These are phyloP conservation scores for Rubus parviflorus DNA, from an alignment of 306 rosid genomes.

Conservation along the genomic window DNA sequence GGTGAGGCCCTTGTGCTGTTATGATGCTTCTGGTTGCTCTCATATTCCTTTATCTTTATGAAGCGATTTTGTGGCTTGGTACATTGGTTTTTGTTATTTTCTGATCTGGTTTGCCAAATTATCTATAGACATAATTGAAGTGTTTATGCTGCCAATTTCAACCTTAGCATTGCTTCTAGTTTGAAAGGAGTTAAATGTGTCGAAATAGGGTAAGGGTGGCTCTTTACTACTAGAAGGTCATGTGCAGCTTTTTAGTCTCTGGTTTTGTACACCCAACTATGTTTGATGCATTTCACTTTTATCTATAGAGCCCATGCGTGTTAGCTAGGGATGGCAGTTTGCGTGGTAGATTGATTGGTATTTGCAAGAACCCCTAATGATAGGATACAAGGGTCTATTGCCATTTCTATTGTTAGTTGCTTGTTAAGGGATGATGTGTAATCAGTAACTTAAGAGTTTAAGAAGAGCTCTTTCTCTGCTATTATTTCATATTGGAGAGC, in stretches of 20 bases:
- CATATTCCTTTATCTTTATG: constrained; percentile 11
- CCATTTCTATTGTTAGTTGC: background rate
- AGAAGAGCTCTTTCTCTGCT: background rate
- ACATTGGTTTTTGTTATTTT: background rate
- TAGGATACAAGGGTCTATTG: background rate
- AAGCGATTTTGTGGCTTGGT: constrained; percentile 4
- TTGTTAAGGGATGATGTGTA: background rate
- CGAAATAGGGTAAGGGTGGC: background rate
- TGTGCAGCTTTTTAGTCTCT: background rate
- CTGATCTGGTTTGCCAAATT: background rate
- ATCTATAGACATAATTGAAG: background rate
- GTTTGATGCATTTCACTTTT: background rate
- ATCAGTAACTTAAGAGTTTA: background rate
- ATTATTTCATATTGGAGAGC: background rate
- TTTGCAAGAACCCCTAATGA: background rate
- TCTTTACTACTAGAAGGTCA: background rate
- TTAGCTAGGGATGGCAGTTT: background rate
- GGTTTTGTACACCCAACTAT: background rate
- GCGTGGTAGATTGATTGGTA: background rate
- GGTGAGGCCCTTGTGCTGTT: constrained; percentile 42
- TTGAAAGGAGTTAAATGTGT: background rate
- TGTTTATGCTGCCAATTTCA: background rate
- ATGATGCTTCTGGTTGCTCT: constrained; percentile 11
- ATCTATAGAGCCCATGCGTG: background rate
- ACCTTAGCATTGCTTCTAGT: background rate